Percentiles rank a stretch among this genome's conserved stretches.
phyloP scores from a whole-genome alignment of 345 rosid genomes.

The Eucalyptus decipiens region DNA sequence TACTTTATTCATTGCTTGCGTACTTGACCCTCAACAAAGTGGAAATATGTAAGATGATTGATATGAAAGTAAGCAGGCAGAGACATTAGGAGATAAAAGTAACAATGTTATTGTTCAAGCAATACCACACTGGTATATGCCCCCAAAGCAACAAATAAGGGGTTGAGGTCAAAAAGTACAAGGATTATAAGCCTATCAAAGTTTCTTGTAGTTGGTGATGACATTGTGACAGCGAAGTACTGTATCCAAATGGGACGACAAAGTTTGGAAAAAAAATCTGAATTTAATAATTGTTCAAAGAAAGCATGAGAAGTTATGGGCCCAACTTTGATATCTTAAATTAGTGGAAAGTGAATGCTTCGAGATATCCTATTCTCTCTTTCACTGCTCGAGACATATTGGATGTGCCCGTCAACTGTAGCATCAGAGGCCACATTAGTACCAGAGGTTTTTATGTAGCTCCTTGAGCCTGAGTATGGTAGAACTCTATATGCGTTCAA shows the following conservation, averaged over 20 bases:
- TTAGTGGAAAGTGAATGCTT: background rate
- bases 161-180: background rate
- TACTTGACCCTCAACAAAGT: background rate
- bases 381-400: background rate
- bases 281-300: background rate
- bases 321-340: background rate
- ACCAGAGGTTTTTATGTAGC: background rate
- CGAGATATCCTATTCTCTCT: background rate
- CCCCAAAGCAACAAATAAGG: background rate
- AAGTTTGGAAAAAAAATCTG: background rate
- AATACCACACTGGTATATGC: background rate
- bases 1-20: background rate
- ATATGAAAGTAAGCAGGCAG: background rate
- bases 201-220: background rate
- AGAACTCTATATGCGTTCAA: background rate
- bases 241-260: background rate
- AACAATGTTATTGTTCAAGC: background rate
- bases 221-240: accelerated
- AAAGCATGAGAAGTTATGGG: background rate
- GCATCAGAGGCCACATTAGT: background rate
- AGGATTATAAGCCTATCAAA: background rate
- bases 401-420: background rate
- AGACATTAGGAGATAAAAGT: background rate
- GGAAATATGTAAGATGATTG: background rate
- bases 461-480: background rate